Percentiles rank a stretch among this genome's conserved stretches.
Conservation (phyloP, 2,329 filamentous ascomycete species). For the Aspergillus viridinutans region DNA sequence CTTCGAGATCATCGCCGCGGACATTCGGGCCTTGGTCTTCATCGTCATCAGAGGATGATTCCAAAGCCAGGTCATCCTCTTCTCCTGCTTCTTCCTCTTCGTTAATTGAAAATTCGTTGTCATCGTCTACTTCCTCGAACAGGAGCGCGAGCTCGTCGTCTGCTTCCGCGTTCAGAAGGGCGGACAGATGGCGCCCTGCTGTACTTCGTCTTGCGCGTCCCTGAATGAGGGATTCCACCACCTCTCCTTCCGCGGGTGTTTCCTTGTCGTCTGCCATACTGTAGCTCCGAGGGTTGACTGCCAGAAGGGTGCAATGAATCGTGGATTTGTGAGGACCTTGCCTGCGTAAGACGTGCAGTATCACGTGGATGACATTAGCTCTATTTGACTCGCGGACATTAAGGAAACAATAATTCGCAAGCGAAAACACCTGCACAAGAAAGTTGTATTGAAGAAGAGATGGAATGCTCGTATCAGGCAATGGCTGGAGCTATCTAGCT, state of each 20-base stretch:
- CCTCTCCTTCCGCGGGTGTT: slow-evolving; percentile 22
- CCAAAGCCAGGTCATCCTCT: slow-evolving; percentile 75
- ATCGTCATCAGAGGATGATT: slow-evolving; percentile 79
- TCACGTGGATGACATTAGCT: not conserved
- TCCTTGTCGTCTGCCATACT: slow-evolving; percentile 23
- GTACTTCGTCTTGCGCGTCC: slow-evolving; percentile 69
- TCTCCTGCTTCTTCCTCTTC: slow-evolving; percentile 47
- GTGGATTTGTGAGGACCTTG: not conserved
- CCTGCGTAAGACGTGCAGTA: not conserved
- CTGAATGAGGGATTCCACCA: slow-evolving; percentile 30
- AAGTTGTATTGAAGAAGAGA: not conserved
- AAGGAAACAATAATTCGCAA: not conserved
- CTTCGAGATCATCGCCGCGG: slow-evolving; percentile 67
- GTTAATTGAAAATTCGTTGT: slow-evolving; percentile 40
- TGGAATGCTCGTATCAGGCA: not conserved
- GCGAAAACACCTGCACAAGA: not conserved
- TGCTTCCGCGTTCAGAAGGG: slow-evolving; percentile 70
- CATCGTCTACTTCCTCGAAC: slow-evolving; percentile 62
- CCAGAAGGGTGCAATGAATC: slow-evolving; percentile 1
- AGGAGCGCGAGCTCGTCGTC: slow-evolving; percentile 61
- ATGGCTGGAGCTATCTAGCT: not conserved
- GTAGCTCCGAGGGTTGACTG: slow-evolving; percentile 1
- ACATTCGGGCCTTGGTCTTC: slow-evolving; percentile 63
- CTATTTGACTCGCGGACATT: not conserved
- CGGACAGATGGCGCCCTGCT: slow-evolving; percentile 78